Base-by-base conservation (phyloP, 2,329 filamentous ascomycete species). In the Botrytis tulipae region DNA sequence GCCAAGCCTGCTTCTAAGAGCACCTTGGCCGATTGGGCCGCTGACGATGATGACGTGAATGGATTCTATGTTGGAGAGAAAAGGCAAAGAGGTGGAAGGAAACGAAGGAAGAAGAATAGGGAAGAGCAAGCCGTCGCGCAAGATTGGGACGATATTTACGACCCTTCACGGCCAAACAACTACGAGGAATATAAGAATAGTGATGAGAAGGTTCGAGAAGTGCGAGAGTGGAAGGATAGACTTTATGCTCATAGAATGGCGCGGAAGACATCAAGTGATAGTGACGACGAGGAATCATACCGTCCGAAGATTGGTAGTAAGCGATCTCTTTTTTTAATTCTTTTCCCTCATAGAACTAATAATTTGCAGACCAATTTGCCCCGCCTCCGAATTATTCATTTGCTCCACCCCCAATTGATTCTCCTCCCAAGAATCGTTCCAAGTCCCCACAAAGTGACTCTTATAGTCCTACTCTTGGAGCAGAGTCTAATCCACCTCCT, bases 141-240 rank as follows among this genome's bases (percentile, higher is more conserved):
- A 81, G 91, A 97, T 80, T 98, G 94, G 94, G 92, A 97, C 81
- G 94, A 97, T 81, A 88, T 96, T 37, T 98, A 97, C 81, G 95
- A 97, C 79, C 93, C 94, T 0, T 86, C 91, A 18, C 86, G 92
- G 57, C 94, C 95, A 14, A 97, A 93, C 59, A 94, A 91, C 77
- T 92, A 95, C 68, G 92, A 95, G 72, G 92, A 95, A 79, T 98
- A 96, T 80, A 88, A 93, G 74, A 87, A 90, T 74, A 96, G 93
- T 79, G 93, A 97, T 74, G 94, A 97, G 83, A 92, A 93, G 80
- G 89, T 95, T 74, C 85, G 88, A 29, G 94, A 97, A 80, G 88
- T 94, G 5, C 87, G 89, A 73, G 94, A 97, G 78, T 98, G 95
- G 95, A 97, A 95, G 81, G 89, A 91, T 59, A 84, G 92, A 54